Evolutionary conservation across 2,329 filamentous ascomycete species (phyloP).

Genomic region (Claviceps africana): DNA sequence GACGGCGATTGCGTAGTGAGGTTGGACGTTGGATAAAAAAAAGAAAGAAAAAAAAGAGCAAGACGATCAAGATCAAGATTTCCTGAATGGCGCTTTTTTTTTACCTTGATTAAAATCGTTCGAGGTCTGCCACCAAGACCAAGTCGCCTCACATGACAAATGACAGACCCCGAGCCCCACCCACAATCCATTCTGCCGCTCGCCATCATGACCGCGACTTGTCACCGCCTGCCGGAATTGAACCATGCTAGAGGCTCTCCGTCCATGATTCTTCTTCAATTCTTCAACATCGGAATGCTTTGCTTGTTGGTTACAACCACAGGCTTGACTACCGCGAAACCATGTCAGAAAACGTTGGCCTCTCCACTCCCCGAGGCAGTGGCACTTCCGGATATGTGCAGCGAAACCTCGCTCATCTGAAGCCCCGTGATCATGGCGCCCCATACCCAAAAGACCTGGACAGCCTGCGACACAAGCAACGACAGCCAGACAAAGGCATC

Average conservation of each 20-base stretch:
- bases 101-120: no score
- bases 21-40: not conserved
- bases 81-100: not conserved
- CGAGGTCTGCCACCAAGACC: not conserved
- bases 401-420: slow-evolving; percentile 80
- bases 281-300: not conserved
- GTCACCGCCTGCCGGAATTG: slow-evolving; percentile 12
- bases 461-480: slow-evolving; percentile 56
- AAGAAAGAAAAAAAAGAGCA: no score
- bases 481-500: slow-evolving; percentile 82
- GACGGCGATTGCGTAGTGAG: not conserved
- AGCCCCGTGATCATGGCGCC: slow-evolving; percentile 63
- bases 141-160: not conserved
- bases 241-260: not conserved
- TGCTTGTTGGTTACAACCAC: not conserved
- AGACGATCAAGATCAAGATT: not conserved
- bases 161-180: slow-evolving; percentile 7
- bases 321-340: not conserved
- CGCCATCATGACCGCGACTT: slow-evolving; percentile 4
- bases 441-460: slow-evolving; percentile 65
- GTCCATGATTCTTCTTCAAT: no score
- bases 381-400: slow-evolving; percentile 97
- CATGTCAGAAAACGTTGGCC: slow-evolving; percentile 96
- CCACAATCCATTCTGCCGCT: slow-evolving; percentile 15
- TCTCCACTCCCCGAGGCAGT: slow-evolving; percentile 83